Evolutionary conservation across 768 basidiomycete species (phyloP).

Genomic region (Suillus lakei): DNA sequence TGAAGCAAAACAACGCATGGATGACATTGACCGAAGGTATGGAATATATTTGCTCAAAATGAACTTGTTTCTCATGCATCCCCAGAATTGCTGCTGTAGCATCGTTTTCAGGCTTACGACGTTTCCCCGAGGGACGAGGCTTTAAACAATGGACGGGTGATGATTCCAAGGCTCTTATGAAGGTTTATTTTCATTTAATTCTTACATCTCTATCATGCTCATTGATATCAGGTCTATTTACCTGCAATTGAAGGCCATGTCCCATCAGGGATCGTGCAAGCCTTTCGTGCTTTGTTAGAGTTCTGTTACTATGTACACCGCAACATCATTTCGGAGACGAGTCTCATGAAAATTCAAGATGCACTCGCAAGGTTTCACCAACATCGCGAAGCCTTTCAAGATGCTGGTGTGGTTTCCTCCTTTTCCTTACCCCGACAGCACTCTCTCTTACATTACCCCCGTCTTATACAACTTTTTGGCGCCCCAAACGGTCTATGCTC

Average conservation of each 20-base stretch:
- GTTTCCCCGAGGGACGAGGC: background rate
- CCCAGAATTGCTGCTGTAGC: background rate
- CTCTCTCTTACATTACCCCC: constrained; percentile 20
- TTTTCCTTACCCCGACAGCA: constrained; percentile 18
- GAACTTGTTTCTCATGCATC: too few relatives aligned
- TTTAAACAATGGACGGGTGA: background rate
- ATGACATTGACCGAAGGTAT: background rate
- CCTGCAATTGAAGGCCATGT: constrained; percentile 11
- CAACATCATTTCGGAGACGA: too few relatives aligned
- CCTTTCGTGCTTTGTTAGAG: constrained; percentile 33
- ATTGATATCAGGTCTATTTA: too few relatives aligned
- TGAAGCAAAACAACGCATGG: too few relatives aligned
- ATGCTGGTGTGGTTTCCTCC: too few relatives aligned
- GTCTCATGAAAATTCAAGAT: too few relatives aligned
- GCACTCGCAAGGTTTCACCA: too few relatives aligned
- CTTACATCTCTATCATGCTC: too few relatives aligned
- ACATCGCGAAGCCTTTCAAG: too few relatives aligned
- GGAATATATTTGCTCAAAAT: too few relatives aligned
- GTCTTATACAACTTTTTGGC: constrained; percentile 22
- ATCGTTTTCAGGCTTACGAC: background rate
- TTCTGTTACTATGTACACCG: constrained; percentile 12
- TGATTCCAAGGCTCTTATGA: background rate
- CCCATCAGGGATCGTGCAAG: constrained; percentile 3
- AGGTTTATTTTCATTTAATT: background rate
- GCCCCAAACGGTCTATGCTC: constrained; percentile 25